phyloP scores from a whole-genome alignment of 495 filamentous ascomycete genomes.

The Xylaria bambusicola region DNA sequence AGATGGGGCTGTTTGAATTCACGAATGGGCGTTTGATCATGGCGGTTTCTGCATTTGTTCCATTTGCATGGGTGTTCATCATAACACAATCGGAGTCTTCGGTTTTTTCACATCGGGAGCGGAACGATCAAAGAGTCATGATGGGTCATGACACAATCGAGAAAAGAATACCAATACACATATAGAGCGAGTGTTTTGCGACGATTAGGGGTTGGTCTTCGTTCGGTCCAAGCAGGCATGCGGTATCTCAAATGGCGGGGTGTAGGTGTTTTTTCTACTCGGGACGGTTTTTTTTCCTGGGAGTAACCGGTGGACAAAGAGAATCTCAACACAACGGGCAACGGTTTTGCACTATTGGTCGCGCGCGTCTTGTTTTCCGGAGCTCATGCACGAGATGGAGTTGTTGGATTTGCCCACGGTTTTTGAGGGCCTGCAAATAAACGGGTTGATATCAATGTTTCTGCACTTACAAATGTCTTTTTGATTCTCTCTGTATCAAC shows the following conservation, averaged over 20 bases:
- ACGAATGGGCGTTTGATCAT: constrained; percentile 33
- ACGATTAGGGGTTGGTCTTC: constrained; percentile 32
- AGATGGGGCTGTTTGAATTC: constrained; percentile 37
- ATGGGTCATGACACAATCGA: constrained; percentile 39
- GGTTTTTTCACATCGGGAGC: constrained; percentile 37
- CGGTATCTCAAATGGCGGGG: constrained; percentile 32
- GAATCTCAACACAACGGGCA: constrained; percentile 34
- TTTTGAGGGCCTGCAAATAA: constrained; percentile 38
- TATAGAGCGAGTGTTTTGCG: constrained; percentile 41
- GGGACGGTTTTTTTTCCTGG: constrained; percentile 31
- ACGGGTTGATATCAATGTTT: constrained; percentile 37
- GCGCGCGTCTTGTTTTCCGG: constrained; percentile 27
- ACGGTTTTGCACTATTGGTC: constrained; percentile 33
- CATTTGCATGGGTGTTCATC: constrained; percentile 42
- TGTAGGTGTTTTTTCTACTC: constrained; percentile 32
- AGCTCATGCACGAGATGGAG: constrained; percentile 38
- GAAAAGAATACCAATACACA: constrained; percentile 38
- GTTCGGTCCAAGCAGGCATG: constrained; percentile 34
- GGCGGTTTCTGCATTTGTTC: constrained; percentile 39
- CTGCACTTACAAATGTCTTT: constrained; percentile 17
- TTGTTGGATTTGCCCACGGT: constrained; percentile 35
- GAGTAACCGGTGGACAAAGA: constrained; percentile 34
- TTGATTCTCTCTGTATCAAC: constrained; percentile 17
- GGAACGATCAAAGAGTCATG: constrained; percentile 40
- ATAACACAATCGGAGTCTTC: constrained; percentile 40